Conservation (phyloP, 1,284 basidiomycete genomes). For the Ceratobasidium theobromae region DNA sequence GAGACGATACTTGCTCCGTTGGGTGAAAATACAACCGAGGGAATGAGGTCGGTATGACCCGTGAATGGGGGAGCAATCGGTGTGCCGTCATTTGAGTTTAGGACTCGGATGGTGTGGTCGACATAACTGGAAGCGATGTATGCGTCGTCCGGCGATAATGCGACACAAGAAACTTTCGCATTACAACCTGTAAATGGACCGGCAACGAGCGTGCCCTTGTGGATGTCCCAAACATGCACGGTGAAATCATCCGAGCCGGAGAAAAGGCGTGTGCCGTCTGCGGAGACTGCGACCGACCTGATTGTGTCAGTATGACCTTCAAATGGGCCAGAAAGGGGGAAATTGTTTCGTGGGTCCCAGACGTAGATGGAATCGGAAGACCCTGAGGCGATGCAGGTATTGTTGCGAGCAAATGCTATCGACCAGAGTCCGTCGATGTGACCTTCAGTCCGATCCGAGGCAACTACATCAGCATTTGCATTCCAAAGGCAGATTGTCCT, state of each 20-base stretch:
- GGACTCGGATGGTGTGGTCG: neutral
- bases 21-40: neutral
- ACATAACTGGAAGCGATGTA: neutral
- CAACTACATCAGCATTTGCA: neutral
- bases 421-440: neutral
- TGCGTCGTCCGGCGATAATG: neutral
- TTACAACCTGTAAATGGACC: too few species aligned
- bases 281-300: neutral
- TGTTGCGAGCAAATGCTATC: conserved; percentile 9
- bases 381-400: conserved; percentile 26
- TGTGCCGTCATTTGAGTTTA: neutral
- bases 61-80: neutral
- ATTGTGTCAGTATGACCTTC: neutral
- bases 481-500: neutral
- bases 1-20: neutral
- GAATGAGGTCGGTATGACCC: neutral
- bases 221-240: neutral
- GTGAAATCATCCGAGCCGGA: neutral
- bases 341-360: conserved; percentile 1
- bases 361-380: conserved; percentile 4
- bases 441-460: neutral
- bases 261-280: neutral
- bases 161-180: neutral
- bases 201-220: neutral
- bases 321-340: neutral